These are phyloP conservation scores for Syncephalastrum contaminatum DNA, from an alignment of 371 early-diverging fungal genomes.

Conservation along the genomic window DNA sequence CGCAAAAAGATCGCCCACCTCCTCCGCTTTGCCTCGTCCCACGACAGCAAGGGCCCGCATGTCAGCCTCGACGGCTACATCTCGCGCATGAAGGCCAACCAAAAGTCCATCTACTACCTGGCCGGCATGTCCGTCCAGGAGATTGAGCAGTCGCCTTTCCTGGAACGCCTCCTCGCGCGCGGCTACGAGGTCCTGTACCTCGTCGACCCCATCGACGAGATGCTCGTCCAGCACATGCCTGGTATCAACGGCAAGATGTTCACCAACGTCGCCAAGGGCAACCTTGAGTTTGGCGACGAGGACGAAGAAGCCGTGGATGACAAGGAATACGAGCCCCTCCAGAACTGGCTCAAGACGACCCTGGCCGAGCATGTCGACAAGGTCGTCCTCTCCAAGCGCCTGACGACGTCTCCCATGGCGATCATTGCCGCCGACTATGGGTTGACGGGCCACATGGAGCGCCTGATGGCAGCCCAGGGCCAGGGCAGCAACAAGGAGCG, in stretches of 20 bases:
- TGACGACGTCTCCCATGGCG: conserved; percentile 77
- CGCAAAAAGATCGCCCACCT: conserved; percentile 75
- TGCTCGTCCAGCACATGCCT: conserved; percentile 68
- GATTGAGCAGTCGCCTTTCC: conserved; percentile 80
- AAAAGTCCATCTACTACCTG: conserved; percentile 87
- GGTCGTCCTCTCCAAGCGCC: conserved; percentile 68
- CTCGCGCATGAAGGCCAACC: conserved; percentile 82
- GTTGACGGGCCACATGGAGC: conserved; percentile 84
- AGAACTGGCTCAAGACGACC: conserved; percentile 62
- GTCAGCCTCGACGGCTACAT: conserved; percentile 86
- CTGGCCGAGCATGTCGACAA: conserved; percentile 76
- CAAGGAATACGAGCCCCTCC: conserved; percentile 63
- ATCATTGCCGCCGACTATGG: conserved; percentile 74
- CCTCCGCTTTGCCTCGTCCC: conserved; percentile 79
- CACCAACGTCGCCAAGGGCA: conserved; percentile 83
- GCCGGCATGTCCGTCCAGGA: conserved; percentile 75
- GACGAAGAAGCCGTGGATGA: conserved; percentile 47
- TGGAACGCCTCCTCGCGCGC: conserved; percentile 80
- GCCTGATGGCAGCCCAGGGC: conserved; percentile 74
- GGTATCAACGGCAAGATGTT: conserved; percentile 80
- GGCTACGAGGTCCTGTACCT: conserved; percentile 93
- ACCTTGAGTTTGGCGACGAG: conserved; percentile 78
- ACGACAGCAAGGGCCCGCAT: conserved; percentile 44
- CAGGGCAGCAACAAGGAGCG: conserved; percentile 44
- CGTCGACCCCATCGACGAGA: conserved; percentile 93